phyloP scores from a whole-genome alignment of 192 early-diverging fungal genomes.

The Backusella morwellensis region DNA sequence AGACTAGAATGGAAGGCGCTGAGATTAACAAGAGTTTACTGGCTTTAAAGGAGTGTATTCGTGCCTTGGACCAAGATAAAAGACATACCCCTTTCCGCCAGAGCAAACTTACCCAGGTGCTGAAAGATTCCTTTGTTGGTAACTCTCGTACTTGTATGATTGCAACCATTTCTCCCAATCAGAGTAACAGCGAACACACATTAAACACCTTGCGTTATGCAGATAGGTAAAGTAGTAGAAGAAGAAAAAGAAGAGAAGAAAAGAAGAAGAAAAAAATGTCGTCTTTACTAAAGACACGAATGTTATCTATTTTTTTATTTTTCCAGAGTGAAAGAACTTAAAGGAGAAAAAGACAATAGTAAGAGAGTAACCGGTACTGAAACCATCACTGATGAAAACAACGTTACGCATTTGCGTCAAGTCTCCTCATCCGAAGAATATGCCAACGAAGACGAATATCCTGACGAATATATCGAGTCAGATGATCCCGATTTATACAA shows the following conservation, averaged over 20 bases:
- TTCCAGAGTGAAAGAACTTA: constrained; percentile 41
- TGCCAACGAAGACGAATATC: constrained; percentile 24
- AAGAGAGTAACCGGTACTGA: neutral
- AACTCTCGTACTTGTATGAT: constrained; percentile 99
- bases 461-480: constrained; percentile 28
- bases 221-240: constrained; percentile 57
- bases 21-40: constrained; percentile 99
- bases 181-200: constrained; percentile 91
- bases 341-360: constrained; percentile 37
- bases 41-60: constrained; percentile 97
- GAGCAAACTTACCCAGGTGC: constrained; percentile 93
- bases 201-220: constrained; percentile 97
- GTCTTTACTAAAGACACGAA: constrained; percentile 17
- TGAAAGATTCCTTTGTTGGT: constrained; percentile 98
- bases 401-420: neutral
- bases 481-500: constrained; percentile 36
- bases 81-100: constrained; percentile 97
- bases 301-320: neutral
- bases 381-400: constrained; percentile 8
- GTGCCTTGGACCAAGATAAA: constrained; percentile 92
- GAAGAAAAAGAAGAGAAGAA: constrained; percentile 26
- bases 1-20: constrained; percentile 97
- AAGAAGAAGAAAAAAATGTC: constrained; percentile 4
- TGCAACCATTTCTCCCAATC: constrained; percentile 96
- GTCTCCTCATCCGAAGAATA: constrained; percentile 12